A percentile compares a stretch with the other conserved stretches of the same genome.
These are phyloP conservation scores for Lichtheimia ornata DNA, from an alignment of 371 early-diverging fungal genomes.

Conservation along the genomic window DNA sequence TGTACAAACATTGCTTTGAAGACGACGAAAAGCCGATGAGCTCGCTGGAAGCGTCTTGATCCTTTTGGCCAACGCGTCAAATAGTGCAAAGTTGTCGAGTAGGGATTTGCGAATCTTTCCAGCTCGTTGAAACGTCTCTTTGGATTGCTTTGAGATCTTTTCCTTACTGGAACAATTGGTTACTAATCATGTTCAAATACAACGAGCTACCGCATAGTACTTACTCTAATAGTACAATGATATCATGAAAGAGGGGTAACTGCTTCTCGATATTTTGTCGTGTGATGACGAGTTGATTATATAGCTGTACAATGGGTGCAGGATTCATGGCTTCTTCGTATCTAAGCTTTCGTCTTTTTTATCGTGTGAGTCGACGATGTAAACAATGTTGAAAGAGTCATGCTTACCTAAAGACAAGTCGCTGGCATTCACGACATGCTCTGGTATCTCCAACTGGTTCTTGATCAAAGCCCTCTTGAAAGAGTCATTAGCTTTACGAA, in stretches of 20 bases:
- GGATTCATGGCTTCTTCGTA: slow-evolving; percentile 47
- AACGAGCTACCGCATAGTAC: neutral
- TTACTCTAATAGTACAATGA: slow-evolving; percentile 59
- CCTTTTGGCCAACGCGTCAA: slow-evolving; percentile 66
- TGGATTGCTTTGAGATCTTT: slow-evolving; percentile 42
- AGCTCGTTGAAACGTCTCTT: slow-evolving; percentile 60
- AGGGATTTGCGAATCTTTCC: slow-evolving; percentile 63
- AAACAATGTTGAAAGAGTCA: neutral
- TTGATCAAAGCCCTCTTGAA: slow-evolving; percentile 43
- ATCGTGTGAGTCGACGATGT: slow-evolving; percentile 5
- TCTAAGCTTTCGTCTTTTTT: slow-evolving; percentile 44
- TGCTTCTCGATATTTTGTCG: slow-evolving; percentile 54
- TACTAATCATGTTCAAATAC: neutral
- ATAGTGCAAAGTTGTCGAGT: slow-evolving; percentile 63
- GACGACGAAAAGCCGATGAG: slow-evolving; percentile 54
- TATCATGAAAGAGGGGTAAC: slow-evolving; percentile 62
- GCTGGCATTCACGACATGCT: slow-evolving; percentile 62
- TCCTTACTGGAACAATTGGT: slow-evolving; percentile 35
- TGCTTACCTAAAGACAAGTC: slow-evolving; percentile 51
- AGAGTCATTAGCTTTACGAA: neutral
- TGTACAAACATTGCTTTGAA: slow-evolving; percentile 69
- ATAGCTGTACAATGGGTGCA: slow-evolving; percentile 48
- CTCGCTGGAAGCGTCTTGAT: slow-evolving; percentile 52
- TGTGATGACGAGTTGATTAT: slow-evolving; percentile 41
- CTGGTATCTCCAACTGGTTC: slow-evolving; percentile 64